Evolutionary conservation across 2,329 filamentous ascomycete species (phyloP).

Genomic region (Colletotrichum liriopes): DNA sequence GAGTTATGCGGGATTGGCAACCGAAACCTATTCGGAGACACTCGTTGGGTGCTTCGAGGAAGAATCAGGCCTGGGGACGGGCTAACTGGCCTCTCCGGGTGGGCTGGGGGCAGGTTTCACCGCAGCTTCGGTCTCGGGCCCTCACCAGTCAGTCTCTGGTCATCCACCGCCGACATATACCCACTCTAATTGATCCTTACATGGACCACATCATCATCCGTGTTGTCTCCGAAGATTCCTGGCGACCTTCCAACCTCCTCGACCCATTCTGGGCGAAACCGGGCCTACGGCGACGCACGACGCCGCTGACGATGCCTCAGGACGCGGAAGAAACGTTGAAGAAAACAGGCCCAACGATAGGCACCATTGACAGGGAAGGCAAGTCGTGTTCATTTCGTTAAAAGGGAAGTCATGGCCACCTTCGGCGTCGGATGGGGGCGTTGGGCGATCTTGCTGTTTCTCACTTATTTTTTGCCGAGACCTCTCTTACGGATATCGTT

Average conservation of each 20-base stretch:
- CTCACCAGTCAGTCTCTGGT: slow-evolving; percentile 19
- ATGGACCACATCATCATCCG: background rate
- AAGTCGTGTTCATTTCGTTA: background rate
- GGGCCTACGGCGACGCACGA: background rate
- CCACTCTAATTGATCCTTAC: slow-evolving; percentile 2
- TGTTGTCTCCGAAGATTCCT: background rate
- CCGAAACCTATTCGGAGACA: slow-evolving; percentile 11
- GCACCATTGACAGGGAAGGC: background rate
- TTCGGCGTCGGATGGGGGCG: background rate
- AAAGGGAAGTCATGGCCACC: slow-evolving; percentile 1
- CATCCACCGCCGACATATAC: slow-evolving; percentile 19
- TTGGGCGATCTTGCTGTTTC: background rate
- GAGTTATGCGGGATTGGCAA: background rate
- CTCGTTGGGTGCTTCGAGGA: background rate
- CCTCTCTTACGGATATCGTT: background rate
- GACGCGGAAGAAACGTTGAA: too few species aligned
- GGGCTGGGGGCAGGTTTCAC: slow-evolving; percentile 4
- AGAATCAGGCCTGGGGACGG: slow-evolving; percentile 3
- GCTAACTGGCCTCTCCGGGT: slow-evolving; percentile 12
- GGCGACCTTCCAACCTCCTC: too few species aligned
- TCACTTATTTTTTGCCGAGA: background rate
- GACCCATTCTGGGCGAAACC: background rate
- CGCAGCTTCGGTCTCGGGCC: slow-evolving; percentile 28
- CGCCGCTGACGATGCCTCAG: background rate
- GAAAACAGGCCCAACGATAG: too few species aligned